Conservation (phyloP, 176 grass and related monocot species). For the Rhynchospora pubera region DNA sequence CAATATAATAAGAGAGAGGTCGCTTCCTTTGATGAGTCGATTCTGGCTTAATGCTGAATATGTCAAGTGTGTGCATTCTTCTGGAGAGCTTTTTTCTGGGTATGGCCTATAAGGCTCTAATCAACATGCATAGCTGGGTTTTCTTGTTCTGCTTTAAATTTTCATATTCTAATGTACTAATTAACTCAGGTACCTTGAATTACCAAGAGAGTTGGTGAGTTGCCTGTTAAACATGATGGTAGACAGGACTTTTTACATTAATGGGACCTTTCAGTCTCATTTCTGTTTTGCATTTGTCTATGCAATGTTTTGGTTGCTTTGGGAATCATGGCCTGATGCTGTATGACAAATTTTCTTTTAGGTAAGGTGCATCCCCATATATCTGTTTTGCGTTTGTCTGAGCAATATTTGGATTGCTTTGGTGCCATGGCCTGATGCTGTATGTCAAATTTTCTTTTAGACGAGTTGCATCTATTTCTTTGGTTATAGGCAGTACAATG, state of each 20-base stretch:
- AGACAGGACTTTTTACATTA: background rate
- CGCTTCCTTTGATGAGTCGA: slow-evolving; percentile 65
- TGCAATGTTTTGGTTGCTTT: background rate
- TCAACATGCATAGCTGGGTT: background rate
- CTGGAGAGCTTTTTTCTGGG: slow-evolving; percentile 72
- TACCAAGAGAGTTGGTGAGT: background rate
- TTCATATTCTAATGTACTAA: background rate
- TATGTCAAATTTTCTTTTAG: background rate
- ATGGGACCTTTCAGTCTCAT: background rate
- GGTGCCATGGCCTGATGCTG: background rate
- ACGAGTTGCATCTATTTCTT: background rate
- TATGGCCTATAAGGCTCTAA: slow-evolving; percentile 26
- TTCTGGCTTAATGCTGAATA: slow-evolving; percentile 93
- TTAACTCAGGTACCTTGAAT: background rate
- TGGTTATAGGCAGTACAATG: too few species aligned
- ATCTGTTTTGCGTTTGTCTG: background rate
- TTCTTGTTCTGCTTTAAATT: background rate
- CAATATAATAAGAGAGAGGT: slow-evolving; percentile 84
- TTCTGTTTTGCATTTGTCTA: background rate
- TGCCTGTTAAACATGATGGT: background rate
- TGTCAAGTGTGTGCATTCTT: slow-evolving; percentile 72
- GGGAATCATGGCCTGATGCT: background rate
- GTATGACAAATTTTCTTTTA: background rate
- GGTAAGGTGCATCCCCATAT: background rate
- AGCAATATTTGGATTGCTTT: background rate